Evolutionary conservation across 176 grass and related monocot genomes (phyloP).

Genomic region (Typha latifolia): DNA sequence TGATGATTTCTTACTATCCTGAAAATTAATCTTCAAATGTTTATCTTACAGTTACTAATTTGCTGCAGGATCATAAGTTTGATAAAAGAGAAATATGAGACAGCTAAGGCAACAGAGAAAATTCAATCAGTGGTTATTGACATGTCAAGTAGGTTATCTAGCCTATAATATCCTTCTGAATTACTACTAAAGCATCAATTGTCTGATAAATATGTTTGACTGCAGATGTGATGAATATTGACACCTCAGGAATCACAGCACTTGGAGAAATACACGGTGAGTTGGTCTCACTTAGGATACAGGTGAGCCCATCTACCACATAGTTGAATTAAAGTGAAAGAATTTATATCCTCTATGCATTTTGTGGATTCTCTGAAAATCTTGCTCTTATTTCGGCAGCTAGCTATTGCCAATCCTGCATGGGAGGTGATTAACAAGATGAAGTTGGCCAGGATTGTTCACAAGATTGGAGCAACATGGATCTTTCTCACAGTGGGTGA

Average conservation of each 20-base stretch:
- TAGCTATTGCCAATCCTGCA: constrained; percentile 56
- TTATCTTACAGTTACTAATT: too few species aligned
- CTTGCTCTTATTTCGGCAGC: constrained; percentile 22
- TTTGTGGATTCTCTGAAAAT: background rate
- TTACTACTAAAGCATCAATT: background rate
- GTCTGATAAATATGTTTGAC: background rate
- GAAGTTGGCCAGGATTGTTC: constrained; percentile 51
- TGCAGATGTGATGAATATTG: constrained; percentile 77
- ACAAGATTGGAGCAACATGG: constrained; percentile 49
- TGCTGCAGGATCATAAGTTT: constrained; percentile 40
- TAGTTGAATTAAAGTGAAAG: background rate
- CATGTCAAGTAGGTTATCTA: constrained; percentile 62
- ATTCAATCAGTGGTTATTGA: constrained; percentile 65
- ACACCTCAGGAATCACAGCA: constrained; percentile 66
- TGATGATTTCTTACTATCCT: too few species aligned
- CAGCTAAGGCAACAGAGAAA: constrained; percentile 26
- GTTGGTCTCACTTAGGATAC: constrained; percentile 42
- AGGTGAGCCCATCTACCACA: constrained; percentile 31
- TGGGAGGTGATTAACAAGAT: constrained; percentile 90
- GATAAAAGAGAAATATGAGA: constrained; percentile 39
- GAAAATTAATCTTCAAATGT: too few species aligned
- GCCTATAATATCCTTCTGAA: background rate
- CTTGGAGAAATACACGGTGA: constrained; percentile 70
- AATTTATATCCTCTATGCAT: background rate
- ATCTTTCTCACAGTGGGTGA: constrained; percentile 80